These are phyloP conservation scores for Cladosporium sp. DNA, from an alignment of 2,329 filamentous ascomycete genomes.

Conservation along the genomic window DNA sequence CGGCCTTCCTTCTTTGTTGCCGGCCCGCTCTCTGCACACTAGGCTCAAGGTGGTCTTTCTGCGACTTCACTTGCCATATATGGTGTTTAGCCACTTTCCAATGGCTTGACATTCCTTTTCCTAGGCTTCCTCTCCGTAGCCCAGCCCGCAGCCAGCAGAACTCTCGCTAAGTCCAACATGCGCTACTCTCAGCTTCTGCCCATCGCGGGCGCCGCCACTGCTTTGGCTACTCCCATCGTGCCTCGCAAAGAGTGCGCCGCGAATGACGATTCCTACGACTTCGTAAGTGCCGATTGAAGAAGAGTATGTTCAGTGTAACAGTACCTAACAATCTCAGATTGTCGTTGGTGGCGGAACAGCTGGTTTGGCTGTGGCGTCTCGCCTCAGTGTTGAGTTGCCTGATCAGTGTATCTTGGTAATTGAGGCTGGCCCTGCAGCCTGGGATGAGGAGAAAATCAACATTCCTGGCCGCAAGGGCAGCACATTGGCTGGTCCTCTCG, in stretches of 20 bases:
- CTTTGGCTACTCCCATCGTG: constrained; percentile 12
- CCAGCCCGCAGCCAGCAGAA: not conserved
- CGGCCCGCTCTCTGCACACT: constrained; percentile 9
- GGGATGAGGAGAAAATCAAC: constrained; percentile 27
- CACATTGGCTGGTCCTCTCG: constrained; percentile 28
- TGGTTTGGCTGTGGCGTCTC: constrained; percentile 28
- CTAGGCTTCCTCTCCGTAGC: not conserved
- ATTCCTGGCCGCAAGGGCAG: constrained; percentile 32
- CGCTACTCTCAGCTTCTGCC: constrained; percentile 17
- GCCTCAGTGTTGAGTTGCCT: constrained; percentile 27
- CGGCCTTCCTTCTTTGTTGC: constrained; percentile 2
- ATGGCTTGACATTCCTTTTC: not conserved
- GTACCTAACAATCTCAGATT: constrained; percentile 27
- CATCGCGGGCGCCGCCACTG: constrained; percentile 11
- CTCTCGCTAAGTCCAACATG: not conserved
- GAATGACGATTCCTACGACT: constrained; percentile 20
- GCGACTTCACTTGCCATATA: constrained; percentile 15
- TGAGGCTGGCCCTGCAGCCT: constrained; percentile 30
- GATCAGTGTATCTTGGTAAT: constrained; percentile 29
- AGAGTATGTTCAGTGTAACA: not conserved
- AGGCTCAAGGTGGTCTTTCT: not conserved
- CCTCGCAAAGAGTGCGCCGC: constrained; percentile 20
- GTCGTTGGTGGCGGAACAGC: constrained; percentile 29
- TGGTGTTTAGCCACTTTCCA: not conserved
- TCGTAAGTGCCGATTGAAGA: not conserved